Evolutionary conservation across 164 flowering plant species (phyloP), one percentile per base, ranked within the genome.

Genomic region (Stephania yunnanensis): DNA sequence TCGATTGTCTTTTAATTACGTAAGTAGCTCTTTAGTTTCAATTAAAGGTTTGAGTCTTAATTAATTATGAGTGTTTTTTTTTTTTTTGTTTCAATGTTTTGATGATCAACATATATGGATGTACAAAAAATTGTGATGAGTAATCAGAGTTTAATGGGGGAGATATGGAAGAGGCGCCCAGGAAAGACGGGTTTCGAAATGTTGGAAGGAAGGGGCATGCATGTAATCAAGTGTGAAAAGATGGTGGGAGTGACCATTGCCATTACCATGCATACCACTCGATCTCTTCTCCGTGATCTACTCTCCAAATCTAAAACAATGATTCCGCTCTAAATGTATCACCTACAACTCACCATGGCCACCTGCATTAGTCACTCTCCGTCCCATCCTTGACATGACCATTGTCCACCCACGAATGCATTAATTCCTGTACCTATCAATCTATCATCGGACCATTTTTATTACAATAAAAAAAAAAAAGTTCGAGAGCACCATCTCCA

Each of bases 261-360:
- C 42, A 36, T 2, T 36, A 4, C 42, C 42, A 36, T 25, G 25
- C 25, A 25, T 8, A 8, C 53, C 10, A 12, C 36, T 25, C 25
- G 25, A 25, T 25, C 4, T 5, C 36, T 22, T 36, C 29, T 36
- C 69, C 69, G 69, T n/a, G 29, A 67, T 67, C 69, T 67, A 22
- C 69, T 67, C 69, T 31, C 29, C 25, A 67, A 67, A 67, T 29
- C 69, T 67, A 31, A 67, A 25, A 67, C 69, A 67, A 67, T 67
- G 36, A 67, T 67, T 67, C 42, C 29, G 29, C 42, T 31, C 69
- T 67, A 17, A 8, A 48, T 48, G 10, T 2, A 8, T 8, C 8
- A 46, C 50, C 1, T 12, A 48, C 53, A 48, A 48, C 11, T 12
- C 53, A 8, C 55, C 55, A 50, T 50, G 0, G 42, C 42, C 42